phyloP scores from a whole-genome alignment of 2,329 filamentous ascomycete genomes.

The Cladosporium sp. region DNA sequence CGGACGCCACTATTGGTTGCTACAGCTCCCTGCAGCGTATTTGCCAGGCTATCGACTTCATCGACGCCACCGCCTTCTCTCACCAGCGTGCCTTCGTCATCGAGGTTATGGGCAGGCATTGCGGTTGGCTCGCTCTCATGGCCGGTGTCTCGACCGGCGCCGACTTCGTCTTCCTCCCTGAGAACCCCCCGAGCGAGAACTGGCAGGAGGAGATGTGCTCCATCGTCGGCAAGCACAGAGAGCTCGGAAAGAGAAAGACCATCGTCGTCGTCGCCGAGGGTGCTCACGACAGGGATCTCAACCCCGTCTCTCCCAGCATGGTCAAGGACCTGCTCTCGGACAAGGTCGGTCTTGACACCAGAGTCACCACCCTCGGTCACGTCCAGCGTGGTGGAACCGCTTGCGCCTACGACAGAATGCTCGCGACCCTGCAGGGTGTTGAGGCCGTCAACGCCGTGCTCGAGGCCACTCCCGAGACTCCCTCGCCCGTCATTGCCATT shows the following conservation, averaged over 20 bases:
- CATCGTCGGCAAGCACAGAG: constrained; percentile 75
- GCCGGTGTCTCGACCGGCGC: constrained; percentile 91
- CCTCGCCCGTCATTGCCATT: constrained; percentile 92
- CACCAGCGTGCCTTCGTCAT: constrained; percentile 97
- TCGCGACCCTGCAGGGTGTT: constrained; percentile 88
- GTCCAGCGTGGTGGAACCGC: constrained; percentile 94
- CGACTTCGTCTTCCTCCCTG: constrained; percentile 95
- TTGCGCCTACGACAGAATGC: constrained; percentile 90
- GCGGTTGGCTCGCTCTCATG: constrained; percentile 96
- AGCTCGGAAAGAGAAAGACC: constrained; percentile 89
- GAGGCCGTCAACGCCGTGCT: constrained; percentile 91
- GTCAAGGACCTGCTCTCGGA: constrained; percentile 86
- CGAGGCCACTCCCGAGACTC: constrained; percentile 81
- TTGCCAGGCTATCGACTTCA: constrained; percentile 93
- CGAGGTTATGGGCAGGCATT: constrained; percentile 97
- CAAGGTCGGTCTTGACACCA: constrained; percentile 79
- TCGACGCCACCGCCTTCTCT: constrained; percentile 90
- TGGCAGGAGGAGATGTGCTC: constrained; percentile 87
- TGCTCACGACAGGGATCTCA: constrained; percentile 77
- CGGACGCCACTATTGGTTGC: constrained; percentile 94
- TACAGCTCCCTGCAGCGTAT: constrained; percentile 92
- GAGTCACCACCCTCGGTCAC: constrained; percentile 92
- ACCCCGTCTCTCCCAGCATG: constrained; percentile 73
- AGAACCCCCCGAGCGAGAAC: constrained; percentile 80
- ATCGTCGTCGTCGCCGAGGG: constrained; percentile 98